phyloP scores from a whole-genome alignment of 2,329 filamentous ascomycete species.

The Elsinoe fawcettii region DNA sequence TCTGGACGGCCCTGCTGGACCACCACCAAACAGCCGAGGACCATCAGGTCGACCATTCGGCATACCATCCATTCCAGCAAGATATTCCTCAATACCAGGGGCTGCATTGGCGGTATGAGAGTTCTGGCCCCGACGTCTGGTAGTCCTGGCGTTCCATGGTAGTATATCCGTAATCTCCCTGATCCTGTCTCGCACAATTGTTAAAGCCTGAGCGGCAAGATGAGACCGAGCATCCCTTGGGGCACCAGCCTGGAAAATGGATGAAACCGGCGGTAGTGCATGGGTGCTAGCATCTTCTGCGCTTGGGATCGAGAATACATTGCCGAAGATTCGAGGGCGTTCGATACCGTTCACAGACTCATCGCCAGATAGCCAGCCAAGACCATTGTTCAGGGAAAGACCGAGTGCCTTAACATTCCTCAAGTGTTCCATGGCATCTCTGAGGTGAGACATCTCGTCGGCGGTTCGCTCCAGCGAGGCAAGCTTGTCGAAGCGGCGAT shows the following conservation, averaged over 20 bases:
- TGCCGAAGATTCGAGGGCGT: constrained; percentile 40
- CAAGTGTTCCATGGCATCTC: constrained; percentile 51
- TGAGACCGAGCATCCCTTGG: background rate
- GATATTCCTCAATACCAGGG: background rate
- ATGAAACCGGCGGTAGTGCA: background rate
- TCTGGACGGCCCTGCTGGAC: too few species aligned
- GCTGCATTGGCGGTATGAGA: background rate
- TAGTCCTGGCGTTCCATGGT: background rate
- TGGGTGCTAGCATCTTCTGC: background rate
- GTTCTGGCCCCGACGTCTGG: background rate
- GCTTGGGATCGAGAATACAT: constrained; percentile 15
- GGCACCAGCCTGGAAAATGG: background rate
- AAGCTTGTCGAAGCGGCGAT: constrained; percentile 52
- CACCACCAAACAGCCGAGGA: background rate
- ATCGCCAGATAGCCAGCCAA: constrained; percentile 51
- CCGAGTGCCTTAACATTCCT: constrained; percentile 54
- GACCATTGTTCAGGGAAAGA: constrained; percentile 57
- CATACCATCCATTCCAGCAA: background rate
- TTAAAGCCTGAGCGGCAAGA: background rate
- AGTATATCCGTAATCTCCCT: background rate
- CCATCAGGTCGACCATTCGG: background rate
- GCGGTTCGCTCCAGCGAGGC: constrained; percentile 55
- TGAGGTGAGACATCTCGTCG: constrained; percentile 56
- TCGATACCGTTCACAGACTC: constrained; percentile 50
- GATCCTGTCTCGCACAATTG: background rate